Evolutionary conservation across 23 red algal genomes (phyloP).

Genomic region (Pyropia yezoensis): DNA sequence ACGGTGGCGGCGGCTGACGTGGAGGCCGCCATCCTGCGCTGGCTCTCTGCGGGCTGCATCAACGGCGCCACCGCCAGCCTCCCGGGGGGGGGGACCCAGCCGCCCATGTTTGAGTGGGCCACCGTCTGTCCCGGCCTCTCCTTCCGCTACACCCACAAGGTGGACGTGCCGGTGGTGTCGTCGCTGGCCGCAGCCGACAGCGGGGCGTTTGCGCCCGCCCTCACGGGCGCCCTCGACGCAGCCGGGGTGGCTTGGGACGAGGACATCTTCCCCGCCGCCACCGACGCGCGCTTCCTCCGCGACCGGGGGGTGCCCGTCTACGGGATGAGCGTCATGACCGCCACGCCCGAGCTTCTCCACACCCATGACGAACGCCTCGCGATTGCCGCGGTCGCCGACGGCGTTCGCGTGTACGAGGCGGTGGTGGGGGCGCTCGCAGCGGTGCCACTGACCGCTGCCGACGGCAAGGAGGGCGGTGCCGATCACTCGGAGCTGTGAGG

Average conservation of each 20-base stretch:
- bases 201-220: conserved; percentile 24
- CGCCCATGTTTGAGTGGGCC: background rate
- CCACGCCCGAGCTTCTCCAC: conserved; percentile 60
- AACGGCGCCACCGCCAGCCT: background rate
- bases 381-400: conserved; percentile 36
- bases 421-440: conserved; percentile 48
- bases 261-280: conserved; percentile 66
- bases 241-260: conserved; percentile 10
- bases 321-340: conserved; percentile 73
- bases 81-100: background rate
- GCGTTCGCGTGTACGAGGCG: conserved; percentile 63
- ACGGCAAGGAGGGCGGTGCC: background rate
- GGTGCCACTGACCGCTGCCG: background rate
- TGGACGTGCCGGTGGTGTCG: conserved; percentile 25
- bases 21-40: conserved; percentile 25
- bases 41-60: conserved; percentile 15
- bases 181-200: conserved; percentile 19
- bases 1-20: conserved; percentile 10
- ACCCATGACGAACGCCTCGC: conserved; percentile 80
- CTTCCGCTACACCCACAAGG: conserved; percentile 34
- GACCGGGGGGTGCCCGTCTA: conserved; percentile 37
- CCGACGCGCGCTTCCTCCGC: conserved; percentile 74
- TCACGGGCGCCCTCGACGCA: conserved; percentile 16
- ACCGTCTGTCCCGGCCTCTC: conserved; percentile 16
- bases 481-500: background rate